Percentiles rank a stretch among this genome's conserved stretches.
These are phyloP conservation scores for Tricladium varicosporioides DNA, from an alignment of 2,329 filamentous ascomycete genomes.

Conservation along the genomic window DNA sequence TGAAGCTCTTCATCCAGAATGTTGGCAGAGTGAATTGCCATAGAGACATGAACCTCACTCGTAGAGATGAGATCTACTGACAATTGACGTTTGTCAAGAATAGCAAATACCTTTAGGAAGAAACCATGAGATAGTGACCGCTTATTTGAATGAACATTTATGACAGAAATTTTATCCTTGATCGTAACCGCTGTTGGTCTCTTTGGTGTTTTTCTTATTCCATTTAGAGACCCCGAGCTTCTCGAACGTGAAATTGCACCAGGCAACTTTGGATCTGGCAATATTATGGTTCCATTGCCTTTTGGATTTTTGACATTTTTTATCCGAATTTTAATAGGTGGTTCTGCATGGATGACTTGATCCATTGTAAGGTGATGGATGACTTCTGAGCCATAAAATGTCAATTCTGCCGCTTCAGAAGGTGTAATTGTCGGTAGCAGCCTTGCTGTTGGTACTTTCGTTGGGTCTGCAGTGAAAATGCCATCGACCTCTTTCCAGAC, in stretches of 20 bases:
- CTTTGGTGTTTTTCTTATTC: conserved; percentile 58
- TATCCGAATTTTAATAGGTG: conserved; percentile 80
- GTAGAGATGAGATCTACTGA: conserved; percentile 97
- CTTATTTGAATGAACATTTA: conserved; percentile 98
- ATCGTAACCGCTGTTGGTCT: conserved; percentile 89
- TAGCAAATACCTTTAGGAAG: conserved; percentile 89
- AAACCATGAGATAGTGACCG: conserved; percentile 94
- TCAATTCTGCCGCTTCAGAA: conserved; percentile 91
- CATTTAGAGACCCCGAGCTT: conserved; percentile 43
- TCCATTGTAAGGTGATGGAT: conserved; percentile 99
- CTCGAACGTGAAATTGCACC: conserved; percentile 51
- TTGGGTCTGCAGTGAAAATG: conserved; percentile 80
- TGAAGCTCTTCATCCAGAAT: conserved; percentile 61
- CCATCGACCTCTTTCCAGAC: conserved; percentile 99
- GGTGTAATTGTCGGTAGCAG: conserved; percentile 88
- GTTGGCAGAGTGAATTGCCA: conserved; percentile 86
- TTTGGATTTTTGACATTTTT: conserved; percentile 89
- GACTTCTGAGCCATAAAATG: conserved; percentile 91
- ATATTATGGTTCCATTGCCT: conserved; percentile 75
- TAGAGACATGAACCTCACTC: conserved; percentile 93
- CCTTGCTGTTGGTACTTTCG: conserved; percentile 88
- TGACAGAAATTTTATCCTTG: conserved; percentile 93
- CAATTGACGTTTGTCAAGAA: conserved; percentile 80
- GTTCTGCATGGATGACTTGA: conserved; percentile 79
- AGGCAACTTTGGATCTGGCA: conserved; percentile 65